A percentile compares a stretch with the other conserved stretches of the same genome.
phyloP scores from a whole-genome alignment of 768 basidiomycete species.

The Kwoniella mangroviensis region DNA sequence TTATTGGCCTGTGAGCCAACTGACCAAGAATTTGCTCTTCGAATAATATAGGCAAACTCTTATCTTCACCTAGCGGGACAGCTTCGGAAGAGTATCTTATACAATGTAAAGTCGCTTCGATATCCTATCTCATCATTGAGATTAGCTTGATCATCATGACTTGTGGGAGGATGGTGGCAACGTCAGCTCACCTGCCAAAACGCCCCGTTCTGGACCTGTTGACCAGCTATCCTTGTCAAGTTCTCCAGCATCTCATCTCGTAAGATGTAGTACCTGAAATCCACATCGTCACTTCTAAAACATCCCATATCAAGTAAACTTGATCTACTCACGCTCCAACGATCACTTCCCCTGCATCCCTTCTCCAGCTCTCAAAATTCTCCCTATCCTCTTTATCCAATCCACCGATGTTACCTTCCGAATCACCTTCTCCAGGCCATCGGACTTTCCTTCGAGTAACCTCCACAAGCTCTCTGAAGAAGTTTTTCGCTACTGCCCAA shows the following conservation, averaged over 20 bases:
- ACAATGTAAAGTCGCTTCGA: slow-evolving; percentile 85
- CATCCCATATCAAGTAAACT: not conserved
- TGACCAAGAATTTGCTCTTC: slow-evolving; percentile 70
- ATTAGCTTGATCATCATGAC: not conserved
- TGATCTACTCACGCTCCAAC: slow-evolving; percentile 49
- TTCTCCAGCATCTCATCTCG: slow-evolving; percentile 79
- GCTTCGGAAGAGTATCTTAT: slow-evolving; percentile 87
- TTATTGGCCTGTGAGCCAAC: slow-evolving; percentile 61
- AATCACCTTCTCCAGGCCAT: slow-evolving; percentile 64
- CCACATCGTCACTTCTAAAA: not conserved
- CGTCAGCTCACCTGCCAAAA: slow-evolving; percentile 71
- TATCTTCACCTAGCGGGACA: slow-evolving; percentile 66
- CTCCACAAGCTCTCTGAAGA: slow-evolving; percentile 78
- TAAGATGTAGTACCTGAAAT: slow-evolving; percentile 73
- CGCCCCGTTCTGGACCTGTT: slow-evolving; percentile 60
- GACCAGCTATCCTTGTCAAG: slow-evolving; percentile 68
- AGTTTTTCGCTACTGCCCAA: slow-evolving; percentile 65
- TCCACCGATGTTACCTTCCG: slow-evolving; percentile 19
- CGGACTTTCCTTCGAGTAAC: slow-evolving; percentile 73
- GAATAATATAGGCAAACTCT: slow-evolving; percentile 63
- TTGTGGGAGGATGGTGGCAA: too few relatives aligned
- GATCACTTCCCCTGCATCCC: slow-evolving; percentile 58
- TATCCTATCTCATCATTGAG: slow-evolving; percentile 63
- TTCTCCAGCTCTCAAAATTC: slow-evolving; percentile 50
- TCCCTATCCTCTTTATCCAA: slow-evolving; percentile 51